Evolutionary conservation across 1,284 basidiomycete genomes (phyloP).

Genomic region (Ustilago trichophora): DNA sequence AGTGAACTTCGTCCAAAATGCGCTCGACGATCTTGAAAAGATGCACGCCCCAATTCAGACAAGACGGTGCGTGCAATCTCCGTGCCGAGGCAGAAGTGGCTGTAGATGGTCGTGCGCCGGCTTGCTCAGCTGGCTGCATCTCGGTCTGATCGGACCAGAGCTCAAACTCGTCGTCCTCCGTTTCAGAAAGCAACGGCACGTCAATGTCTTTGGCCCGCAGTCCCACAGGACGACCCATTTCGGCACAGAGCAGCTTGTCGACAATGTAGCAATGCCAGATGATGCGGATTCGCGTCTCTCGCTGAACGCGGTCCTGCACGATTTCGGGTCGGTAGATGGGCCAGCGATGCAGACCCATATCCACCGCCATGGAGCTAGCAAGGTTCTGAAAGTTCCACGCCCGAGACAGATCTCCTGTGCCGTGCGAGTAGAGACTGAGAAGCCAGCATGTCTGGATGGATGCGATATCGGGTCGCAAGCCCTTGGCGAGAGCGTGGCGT

Average conservation of each 20-base stretch:
- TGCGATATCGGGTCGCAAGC: constrained; percentile 49
- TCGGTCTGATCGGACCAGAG: constrained; percentile 64
- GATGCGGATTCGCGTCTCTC: constrained; percentile 67
- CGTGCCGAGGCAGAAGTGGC: constrained; percentile 7
- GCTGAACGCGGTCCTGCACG: constrained; percentile 54
- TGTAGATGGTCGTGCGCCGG: not conserved
- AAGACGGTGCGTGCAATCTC: constrained; percentile 49
- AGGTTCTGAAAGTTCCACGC: constrained; percentile 67
- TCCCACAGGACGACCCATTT: constrained; percentile 68
- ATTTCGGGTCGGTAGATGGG: constrained; percentile 50
- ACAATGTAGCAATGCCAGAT: constrained; percentile 69
- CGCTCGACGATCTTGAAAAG: constrained; percentile 59
- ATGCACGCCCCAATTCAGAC: constrained; percentile 52
- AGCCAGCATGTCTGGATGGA: constrained; percentile 67
- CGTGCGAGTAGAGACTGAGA: constrained; percentile 68
- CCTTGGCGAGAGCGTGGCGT: constrained; percentile 45
- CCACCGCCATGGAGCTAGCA: constrained; percentile 68
- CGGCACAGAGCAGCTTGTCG: constrained; percentile 68
- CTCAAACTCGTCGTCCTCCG: constrained; percentile 68
- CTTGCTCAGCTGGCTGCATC: constrained; percentile 22
- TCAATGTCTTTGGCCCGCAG: constrained; percentile 67
- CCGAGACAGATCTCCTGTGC: constrained; percentile 67
- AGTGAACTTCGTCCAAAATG: constrained; percentile 55
- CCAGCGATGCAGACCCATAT: constrained; percentile 67
- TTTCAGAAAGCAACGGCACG: constrained; percentile 66